Base-by-base conservation (phyloP, 2,329 filamentous ascomycete species). In the Cercospora berteroae region DNA sequence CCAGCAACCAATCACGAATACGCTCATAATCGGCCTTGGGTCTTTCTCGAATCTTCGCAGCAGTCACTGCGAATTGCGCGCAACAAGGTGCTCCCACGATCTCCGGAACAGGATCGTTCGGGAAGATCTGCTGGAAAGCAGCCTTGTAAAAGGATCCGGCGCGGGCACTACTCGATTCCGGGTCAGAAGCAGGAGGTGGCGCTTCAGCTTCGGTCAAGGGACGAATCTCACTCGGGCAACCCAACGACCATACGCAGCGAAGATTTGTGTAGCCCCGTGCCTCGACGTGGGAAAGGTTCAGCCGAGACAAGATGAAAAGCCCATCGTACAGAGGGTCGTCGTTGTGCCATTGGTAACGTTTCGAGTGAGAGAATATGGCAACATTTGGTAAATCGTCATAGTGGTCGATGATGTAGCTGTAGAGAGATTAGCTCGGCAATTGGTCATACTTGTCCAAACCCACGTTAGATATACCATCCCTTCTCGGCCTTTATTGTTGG, bases 331-430 rank as follows among this genome's bases (percentile, higher is more conserved):
- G 70, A 48, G 81, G 74, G 56, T 84, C 83, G 69, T 87, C 83
- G 69, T 85, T 86, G 71, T 87, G 85, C 85, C 85, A 87, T 65
- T 84, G 80, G 27, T 79, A 77, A 55, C 86, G 82, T 63, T 87
- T 83, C 18, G 85, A 82, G 72, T 89, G 87, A 69, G 86, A 82
- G 75, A 89, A 87, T 69, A 89, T 82, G 66, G 87, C 81, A 48
- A 86, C 79, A 72, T 70, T 82, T 2, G 86, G 83, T 4, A 89
- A 81, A 3, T 78, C 71, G 71, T 88, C 80, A 77, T 89, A 89
- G 74, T 86, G 82, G 74, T 87, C 85, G 73, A 87, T 82, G 23
- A 82, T 81, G 68, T 78, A 81, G 20, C 80, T 81, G 36, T 25
- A 1, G 5, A 50, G 13, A 4, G 31, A 13, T 67, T 20, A 62